A percentile compares a stretch with the other conserved stretches of the same genome.
These are phyloP conservation scores for Glebionis coronaria DNA, from an alignment of 129 eudicot species.

Conservation along the genomic window DNA sequence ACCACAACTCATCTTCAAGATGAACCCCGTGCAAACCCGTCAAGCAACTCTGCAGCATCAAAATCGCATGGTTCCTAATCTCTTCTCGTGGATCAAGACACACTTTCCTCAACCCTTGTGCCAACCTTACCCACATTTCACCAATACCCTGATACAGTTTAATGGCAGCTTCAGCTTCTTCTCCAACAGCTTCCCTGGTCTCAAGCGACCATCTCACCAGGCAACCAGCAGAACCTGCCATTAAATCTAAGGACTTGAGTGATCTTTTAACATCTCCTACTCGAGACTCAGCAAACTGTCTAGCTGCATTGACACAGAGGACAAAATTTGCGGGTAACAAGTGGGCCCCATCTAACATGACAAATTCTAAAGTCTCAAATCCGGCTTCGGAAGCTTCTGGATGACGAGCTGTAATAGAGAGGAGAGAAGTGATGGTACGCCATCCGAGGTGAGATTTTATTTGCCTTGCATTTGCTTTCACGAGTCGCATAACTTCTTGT, in stretches of 20 bases:
- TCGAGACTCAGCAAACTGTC: constrained; percentile 76
- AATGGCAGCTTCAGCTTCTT: constrained; percentile 38
- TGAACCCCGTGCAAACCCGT: constrained; percentile 45
- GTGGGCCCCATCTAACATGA: constrained; percentile 70
- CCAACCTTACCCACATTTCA: constrained; percentile 76
- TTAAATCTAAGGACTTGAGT: constrained; percentile 51
- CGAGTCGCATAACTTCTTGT: constrained; percentile 65
- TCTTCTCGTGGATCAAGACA: constrained; percentile 70
- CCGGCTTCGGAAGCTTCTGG: constrained; percentile 82
- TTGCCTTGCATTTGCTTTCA: constrained; percentile 69
- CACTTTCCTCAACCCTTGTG: constrained; percentile 50
- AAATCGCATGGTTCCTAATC: constrained; percentile 56
- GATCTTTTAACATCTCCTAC: constrained; percentile 53
- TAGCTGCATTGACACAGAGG: constrained; percentile 54
- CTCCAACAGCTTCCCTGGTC: constrained; percentile 47
- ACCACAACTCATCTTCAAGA: constrained; percentile 49
- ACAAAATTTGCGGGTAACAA: constrained; percentile 61
- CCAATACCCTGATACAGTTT: constrained; percentile 62
- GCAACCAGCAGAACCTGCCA: constrained; percentile 60
- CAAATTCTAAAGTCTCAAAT: constrained; percentile 56
- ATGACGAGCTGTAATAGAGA: constrained; percentile 67
- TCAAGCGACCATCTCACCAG: constrained; percentile 49
- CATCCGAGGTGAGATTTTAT: constrained; percentile 72
- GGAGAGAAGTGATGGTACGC: constrained; percentile 63
- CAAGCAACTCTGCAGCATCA: constrained; percentile 53